A percentile compares a stretch with the other conserved stretches of the same genome.
phyloP scores from a whole-genome alignment of 208 protist genomes.

The Wallacemonas sp. region DNA sequence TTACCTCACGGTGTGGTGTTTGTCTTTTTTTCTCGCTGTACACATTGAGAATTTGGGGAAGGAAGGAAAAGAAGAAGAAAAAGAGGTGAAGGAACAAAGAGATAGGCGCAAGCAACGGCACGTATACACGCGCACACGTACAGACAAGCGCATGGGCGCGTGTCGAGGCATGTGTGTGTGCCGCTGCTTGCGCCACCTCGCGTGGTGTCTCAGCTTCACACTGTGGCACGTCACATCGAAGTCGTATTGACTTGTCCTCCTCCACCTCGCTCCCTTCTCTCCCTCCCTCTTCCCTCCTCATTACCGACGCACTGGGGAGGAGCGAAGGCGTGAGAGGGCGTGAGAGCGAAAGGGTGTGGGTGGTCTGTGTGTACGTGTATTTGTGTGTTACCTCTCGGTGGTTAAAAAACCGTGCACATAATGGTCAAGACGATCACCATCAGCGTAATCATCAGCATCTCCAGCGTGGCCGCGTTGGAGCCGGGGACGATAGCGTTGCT shows the following conservation, averaged over 20 bases:
- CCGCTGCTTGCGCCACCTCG: too few relatives aligned
- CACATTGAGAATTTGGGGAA: neutral
- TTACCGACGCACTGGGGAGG: too few relatives aligned
- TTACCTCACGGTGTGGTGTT: too few relatives aligned
- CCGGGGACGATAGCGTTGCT: neutral
- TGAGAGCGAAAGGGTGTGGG: too few relatives aligned
- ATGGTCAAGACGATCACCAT: slow-evolving; percentile 6
- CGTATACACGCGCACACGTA: neutral
- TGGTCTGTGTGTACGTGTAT: too few relatives aligned
- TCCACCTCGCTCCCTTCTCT: neutral
- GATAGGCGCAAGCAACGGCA: neutral
- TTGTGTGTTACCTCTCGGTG: too few relatives aligned
- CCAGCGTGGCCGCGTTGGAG: neutral
- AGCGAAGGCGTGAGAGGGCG: too few relatives aligned
- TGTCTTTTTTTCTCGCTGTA: neutral
- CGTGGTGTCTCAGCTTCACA: too few relatives aligned
- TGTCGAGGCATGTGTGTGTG: too few relatives aligned
- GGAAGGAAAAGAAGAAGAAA: slow-evolving; percentile 3
- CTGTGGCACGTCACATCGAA: too few relatives aligned
- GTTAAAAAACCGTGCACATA: slow-evolving; percentile 7
- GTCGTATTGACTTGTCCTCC: too few relatives aligned
- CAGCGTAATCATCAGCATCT: slow-evolving; percentile 10
- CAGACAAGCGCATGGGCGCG: too few relatives aligned
- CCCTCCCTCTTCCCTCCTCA: neutral
- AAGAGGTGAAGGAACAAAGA: slow-evolving; percentile 6